Conservation (phyloP, 179 eudicot species). For the Drosera spatulata region DNA sequence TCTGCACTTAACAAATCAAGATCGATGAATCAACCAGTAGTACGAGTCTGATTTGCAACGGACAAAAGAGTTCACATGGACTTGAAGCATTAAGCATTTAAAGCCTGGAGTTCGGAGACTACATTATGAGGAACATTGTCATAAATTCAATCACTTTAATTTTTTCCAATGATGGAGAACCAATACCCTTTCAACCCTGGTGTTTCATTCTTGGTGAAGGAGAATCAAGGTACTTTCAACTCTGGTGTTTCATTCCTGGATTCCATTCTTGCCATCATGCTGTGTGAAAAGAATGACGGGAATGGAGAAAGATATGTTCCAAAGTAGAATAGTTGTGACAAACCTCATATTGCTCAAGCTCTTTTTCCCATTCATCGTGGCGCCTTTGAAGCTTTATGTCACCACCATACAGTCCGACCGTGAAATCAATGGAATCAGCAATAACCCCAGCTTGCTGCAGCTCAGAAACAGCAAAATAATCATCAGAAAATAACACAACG, state of each 20-base stretch:
- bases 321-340: slow-evolving; percentile 8
- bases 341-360: slow-evolving; percentile 66
- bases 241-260: too few relatives aligned
- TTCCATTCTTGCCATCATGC: too few relatives aligned
- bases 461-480: neutral
- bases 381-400: slow-evolving; percentile 37
- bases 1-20: slow-evolving; percentile 27
- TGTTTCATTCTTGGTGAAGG: too few relatives aligned
- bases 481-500: neutral
- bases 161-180: too few relatives aligned
- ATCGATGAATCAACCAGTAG: neutral
- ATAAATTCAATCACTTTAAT: too few relatives aligned
- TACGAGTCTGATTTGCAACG: neutral
- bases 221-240: too few relatives aligned
- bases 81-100: too few relatives aligned
- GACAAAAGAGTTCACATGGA: neutral
- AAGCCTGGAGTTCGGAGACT: too few relatives aligned
- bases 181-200: too few relatives aligned
- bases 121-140: too few relatives aligned
- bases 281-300: too few relatives aligned
- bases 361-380: slow-evolving; percentile 70
- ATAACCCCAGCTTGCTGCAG: slow-evolving; percentile 81
- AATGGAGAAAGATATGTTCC: neutral
- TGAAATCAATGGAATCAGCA: slow-evolving; percentile 44
- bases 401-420: slow-evolving; percentile 65